Base-by-base conservation (phyloP, 805 yeast species). In the Cyberlindnera bimundalis region DNA sequence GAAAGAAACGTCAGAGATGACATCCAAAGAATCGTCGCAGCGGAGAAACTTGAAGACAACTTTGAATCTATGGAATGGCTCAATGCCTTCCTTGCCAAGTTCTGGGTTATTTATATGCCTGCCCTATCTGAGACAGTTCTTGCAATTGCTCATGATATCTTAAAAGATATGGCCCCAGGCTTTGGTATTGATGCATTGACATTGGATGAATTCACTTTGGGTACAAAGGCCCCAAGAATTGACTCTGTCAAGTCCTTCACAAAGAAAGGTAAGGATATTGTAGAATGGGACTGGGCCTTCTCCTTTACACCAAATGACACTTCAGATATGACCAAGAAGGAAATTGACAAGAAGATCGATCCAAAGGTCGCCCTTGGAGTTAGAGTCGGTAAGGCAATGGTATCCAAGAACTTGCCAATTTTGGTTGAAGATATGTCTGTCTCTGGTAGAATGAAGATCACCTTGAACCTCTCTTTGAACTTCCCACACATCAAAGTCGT, bases 101-200 rank as follows among this genome's bases (percentile, higher is more conserved):
- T 85, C 56, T 85, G 95, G 95, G 85, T 84, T 42, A 83, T 85
- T 46, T 85, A 85, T 55, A 85, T 85, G 95, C 91, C 93, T 24
- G 88, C 85, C 1, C 67, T 85, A 37, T 80, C 89, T 6, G 87
- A 83, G 50, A 79, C 78, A 63, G 95, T 85, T 18, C 71, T 78
- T 60, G 74, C 73, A 35, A 76, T 74, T 53, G 84, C 87, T n/a
- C 84, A 83, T 53, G 80, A 77, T 18, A 68, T 74, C 14, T 64
- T 85, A 56, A 76, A 78, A 34, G 89, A 78, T 55, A 77, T 79
- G 46, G 87, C 84, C 5, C 91, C 95, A 12, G 95, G 95, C 20
- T 80, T 78, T 54, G 93, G 93, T 59, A 84, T 85, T 55, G 90
- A 84, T 43, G 81, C 79, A 6, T 59, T 85, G 37, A 69, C 84